A percentile compares a stretch with the other conserved stretches of the same genome.
phyloP scores from a whole-genome alignment of 192 early-diverging fungal species.

The Jimgerdemannia flammicorona region DNA sequence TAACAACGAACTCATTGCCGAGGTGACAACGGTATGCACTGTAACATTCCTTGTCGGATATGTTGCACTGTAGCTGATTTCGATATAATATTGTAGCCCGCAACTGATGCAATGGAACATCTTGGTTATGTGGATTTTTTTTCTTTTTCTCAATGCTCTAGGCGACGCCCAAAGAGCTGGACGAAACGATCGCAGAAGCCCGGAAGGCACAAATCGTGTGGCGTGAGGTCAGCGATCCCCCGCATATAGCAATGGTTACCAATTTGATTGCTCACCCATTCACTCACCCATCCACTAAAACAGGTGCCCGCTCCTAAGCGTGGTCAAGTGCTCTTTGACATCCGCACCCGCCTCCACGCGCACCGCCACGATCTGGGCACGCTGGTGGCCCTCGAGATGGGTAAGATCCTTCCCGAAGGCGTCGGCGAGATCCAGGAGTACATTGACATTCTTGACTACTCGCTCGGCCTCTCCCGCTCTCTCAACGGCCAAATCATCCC shows the following conservation, averaged over 20 bases:
- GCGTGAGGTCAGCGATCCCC: slow-evolving; percentile 37
- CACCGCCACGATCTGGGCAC: slow-evolving; percentile 79
- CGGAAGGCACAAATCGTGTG: slow-evolving; percentile 60
- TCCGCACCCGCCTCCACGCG: slow-evolving; percentile 75
- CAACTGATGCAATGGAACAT: neutral
- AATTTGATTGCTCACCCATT: neutral
- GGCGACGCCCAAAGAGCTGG: slow-evolving; percentile 55
- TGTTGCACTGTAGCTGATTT: neutral
- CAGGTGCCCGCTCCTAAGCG: slow-evolving; percentile 78
- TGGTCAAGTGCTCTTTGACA: slow-evolving; percentile 86
- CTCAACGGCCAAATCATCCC: slow-evolving; percentile 83
- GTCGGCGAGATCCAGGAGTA: slow-evolving; percentile 96
- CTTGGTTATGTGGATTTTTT: neutral
- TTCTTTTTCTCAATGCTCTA: slow-evolving; percentile 1
- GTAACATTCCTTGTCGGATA: neutral
- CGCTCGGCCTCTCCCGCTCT: slow-evolving; percentile 79
- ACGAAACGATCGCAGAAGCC: slow-evolving; percentile 59
- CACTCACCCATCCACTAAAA: too few relatives aligned
- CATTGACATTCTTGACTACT: slow-evolving; percentile 91
- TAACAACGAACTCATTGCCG: slow-evolving; percentile 82
- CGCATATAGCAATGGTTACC: neutral
- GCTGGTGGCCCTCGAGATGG: slow-evolving; percentile 90
- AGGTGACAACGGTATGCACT: slow-evolving; percentile 61
- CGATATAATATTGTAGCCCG: neutral
- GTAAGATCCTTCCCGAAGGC: slow-evolving; percentile 92